phyloP scores from a whole-genome alignment of 495 filamentous ascomycete genomes.

The Monascus purpureus region DNA sequence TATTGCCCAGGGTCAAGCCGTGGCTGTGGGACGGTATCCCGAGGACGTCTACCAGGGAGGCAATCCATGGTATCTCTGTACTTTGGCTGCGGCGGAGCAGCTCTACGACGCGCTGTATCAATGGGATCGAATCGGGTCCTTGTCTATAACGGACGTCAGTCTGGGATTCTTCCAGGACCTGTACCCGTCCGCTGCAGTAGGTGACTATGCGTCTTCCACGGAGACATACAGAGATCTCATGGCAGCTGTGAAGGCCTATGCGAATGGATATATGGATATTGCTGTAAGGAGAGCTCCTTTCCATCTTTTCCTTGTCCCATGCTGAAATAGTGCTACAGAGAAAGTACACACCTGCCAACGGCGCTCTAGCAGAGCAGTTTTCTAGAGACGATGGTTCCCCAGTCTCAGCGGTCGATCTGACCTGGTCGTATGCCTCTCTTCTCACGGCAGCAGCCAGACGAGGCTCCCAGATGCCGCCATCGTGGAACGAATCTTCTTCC shows the following conservation, averaged over 20 bases:
- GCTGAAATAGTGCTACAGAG: no score
- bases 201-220: constrained; percentile 32
- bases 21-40: constrained; percentile 48
- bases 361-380: constrained; percentile 43
- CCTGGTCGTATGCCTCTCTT: constrained; percentile 34
- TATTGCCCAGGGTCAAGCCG: constrained; percentile 19
- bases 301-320: background rate
- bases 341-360: constrained; percentile 31
- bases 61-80: constrained; percentile 48
- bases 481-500: constrained; percentile 9
- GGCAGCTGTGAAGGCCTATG: constrained; percentile 37
- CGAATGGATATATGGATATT: constrained; percentile 41
- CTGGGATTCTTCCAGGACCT: constrained; percentile 46
- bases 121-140: constrained; percentile 37
- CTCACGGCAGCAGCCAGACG: constrained; percentile 24
- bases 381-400: constrained; percentile 32
- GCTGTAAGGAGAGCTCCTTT: constrained; percentile 7
- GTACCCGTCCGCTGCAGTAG: constrained; percentile 28
- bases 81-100: constrained; percentile 45
- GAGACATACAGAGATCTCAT: constrained; percentile 32
- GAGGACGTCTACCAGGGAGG: constrained; percentile 52
- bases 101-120: constrained; percentile 47
- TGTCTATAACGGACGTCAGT: constrained; percentile 38
- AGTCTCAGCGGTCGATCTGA: constrained; percentile 32
- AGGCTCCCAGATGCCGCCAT: constrained; percentile 6